Evolutionary conservation across 257 asterid species (phyloP).

Genomic region (Solanum virginianum): DNA sequence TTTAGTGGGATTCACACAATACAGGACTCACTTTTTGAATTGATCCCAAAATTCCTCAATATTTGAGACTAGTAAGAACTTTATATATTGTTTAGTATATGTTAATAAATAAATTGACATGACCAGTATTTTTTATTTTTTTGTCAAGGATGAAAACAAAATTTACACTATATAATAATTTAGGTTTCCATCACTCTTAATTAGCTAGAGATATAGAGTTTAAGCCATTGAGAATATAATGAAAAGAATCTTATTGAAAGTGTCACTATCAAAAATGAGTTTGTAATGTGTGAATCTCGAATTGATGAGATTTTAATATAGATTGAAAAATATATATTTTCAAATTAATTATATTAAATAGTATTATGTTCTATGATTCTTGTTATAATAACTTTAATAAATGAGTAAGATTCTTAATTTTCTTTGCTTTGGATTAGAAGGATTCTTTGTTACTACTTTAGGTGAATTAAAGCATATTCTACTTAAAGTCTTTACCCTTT

Average conservation of each 20-base stretch:
- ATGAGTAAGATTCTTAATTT: neutral
- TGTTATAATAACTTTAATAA: neutral
- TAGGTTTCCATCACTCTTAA: too few species aligned
- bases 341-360: too few species aligned
- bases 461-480: neutral
- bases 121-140: neutral
- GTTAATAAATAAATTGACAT: neutral
- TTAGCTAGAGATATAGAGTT: too few species aligned
- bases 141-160: neutral
- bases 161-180: neutral
- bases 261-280: neutral
- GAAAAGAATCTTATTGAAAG: too few species aligned
- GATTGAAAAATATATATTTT: neutral
- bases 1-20: too few species aligned
- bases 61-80: too few species aligned
- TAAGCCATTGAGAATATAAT: too few species aligned
- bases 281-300: neutral
- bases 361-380: neutral
- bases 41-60: neutral
- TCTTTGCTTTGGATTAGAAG: neutral
- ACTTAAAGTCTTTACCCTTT: neutral
- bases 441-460: neutral
- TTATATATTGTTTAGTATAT: too few species aligned
- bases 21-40: too few species aligned
- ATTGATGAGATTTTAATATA: accelerated